A percentile compares a stretch with the other conserved stretches of the same genome.
Evolutionary conservation across 2,329 filamentous ascomycete species (phyloP).

Genomic region (Aspergillus piperis): DNA sequence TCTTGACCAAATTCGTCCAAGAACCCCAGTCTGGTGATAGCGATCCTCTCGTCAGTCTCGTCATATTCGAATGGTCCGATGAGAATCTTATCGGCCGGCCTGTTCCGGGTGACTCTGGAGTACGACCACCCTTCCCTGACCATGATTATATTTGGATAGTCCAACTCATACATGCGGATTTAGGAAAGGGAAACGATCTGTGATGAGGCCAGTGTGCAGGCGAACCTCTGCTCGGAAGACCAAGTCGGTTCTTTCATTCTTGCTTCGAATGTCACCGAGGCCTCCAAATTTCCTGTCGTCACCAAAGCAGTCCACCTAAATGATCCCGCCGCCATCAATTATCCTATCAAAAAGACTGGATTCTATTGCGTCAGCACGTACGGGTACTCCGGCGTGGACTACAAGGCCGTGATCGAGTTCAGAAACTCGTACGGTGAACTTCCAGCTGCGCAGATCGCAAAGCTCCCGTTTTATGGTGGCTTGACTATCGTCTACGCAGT

Average conservation of each 20-base stretch:
- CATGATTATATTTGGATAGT: neutral
- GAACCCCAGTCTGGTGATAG: conserved; percentile 59
- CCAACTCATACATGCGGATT: conserved; percentile 33
- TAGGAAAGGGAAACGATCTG: conserved; percentile 70
- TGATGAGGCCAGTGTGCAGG: conserved; percentile 67
- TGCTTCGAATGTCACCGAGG: conserved; percentile 70
- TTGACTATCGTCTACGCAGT: conserved; percentile 92
- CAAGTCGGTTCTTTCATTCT: conserved; percentile 84
- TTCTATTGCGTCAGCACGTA: conserved; percentile 93
- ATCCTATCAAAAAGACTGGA: conserved; percentile 83
- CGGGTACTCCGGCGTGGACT: conserved; percentile 67
- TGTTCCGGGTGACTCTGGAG: conserved; percentile 56
- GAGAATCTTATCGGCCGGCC: conserved; percentile 73
- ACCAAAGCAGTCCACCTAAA: conserved; percentile 83
- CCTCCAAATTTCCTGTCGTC: conserved; percentile 70
- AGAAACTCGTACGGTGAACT: conserved; percentile 96
- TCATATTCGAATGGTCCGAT: conserved; percentile 95
- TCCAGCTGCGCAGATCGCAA: conserved; percentile 91
- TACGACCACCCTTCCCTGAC: conserved; percentile 37
- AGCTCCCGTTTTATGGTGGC: conserved; percentile 94
- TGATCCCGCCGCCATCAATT: conserved; percentile 70
- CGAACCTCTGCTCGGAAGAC: conserved; percentile 71
- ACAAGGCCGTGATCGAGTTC: conserved; percentile 82
- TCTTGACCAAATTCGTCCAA: conserved; percentile 76
- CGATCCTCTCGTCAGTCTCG: conserved; percentile 76